Evolutionary conservation across 1,139 yeast species (phyloP).

Genomic region (Pichia sp.): DNA sequence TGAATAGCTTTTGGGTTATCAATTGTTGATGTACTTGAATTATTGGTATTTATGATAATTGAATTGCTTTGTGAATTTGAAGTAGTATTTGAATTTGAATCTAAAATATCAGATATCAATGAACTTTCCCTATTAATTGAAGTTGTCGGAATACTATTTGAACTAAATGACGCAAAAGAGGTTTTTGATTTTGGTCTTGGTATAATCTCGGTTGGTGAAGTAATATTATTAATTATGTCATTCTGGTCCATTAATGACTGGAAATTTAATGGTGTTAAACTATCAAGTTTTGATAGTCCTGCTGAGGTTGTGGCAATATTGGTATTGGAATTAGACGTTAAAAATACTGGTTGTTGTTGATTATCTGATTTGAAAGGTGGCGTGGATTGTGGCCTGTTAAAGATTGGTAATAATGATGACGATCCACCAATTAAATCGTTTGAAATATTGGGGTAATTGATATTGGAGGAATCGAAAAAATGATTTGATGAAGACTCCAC

Average conservation of each 20-base stretch:
- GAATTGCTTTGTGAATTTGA: neutral
- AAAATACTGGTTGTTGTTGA: neutral
- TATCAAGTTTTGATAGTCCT: conserved; percentile 2
- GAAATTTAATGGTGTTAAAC: conserved; percentile 3
- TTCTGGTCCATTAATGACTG: conserved; percentile 7
- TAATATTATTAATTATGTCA: conserved; percentile 1
- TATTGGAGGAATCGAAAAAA: neutral
- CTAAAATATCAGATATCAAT: conserved; percentile 4
- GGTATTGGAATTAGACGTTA: neutral
- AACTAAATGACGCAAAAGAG: conserved; percentile 9
- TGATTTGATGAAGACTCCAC: neutral
- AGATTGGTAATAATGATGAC: neutral
- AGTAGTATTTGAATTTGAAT: neutral
- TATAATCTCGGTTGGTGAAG: conserved; percentile 9
- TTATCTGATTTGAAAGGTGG: neutral
- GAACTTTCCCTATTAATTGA: conserved; percentile 6
- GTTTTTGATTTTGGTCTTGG: conserved; percentile 9
- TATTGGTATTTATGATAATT: neutral
- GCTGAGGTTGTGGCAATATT: neutral
- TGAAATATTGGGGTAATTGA: neutral
- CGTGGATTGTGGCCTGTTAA: neutral
- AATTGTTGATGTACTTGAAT: neutral
- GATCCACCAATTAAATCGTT: neutral
- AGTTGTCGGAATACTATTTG: conserved; percentile 4
- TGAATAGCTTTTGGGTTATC: neutral